A percentile compares a stretch with the other conserved stretches of the same genome.
Evolutionary conservation across 2,329 filamentous ascomycete species (phyloP).

Genomic region (Cladosporium sp.): DNA sequence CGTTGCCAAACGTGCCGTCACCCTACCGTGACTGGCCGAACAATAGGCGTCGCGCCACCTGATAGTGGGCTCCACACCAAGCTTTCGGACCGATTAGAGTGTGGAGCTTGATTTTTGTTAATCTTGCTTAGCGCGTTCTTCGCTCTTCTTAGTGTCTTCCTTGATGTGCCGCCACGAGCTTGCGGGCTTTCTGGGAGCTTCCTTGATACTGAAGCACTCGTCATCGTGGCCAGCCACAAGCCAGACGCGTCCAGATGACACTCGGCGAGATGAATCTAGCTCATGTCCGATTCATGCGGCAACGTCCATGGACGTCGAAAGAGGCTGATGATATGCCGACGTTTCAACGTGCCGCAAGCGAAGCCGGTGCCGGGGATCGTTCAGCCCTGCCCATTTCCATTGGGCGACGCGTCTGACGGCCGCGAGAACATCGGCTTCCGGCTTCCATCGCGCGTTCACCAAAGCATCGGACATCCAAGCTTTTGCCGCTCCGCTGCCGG

Average conservation of each 20-base stretch:
- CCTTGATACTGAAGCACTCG: neutral
- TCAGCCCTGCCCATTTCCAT: neutral
- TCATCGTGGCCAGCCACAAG: too few species aligned
- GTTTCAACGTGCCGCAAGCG: conserved; percentile 11
- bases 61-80: conserved; percentile 9
- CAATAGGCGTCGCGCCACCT: neutral
- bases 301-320: too few species aligned
- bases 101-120: conserved; percentile 9
- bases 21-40: conserved; percentile 2
- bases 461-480: conserved; percentile 3
- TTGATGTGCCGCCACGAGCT: neutral
- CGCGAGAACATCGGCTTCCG: conserved; percentile 9
- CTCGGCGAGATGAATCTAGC: too few species aligned
- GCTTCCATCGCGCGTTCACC: neutral
- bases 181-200: neutral
- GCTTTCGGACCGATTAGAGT: conserved; percentile 12
- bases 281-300: too few species aligned
- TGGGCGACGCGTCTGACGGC: neutral
- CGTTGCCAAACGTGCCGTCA: conserved; percentile 3
- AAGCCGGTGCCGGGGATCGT: neutral
- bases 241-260: too few species aligned
- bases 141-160: conserved; percentile 10
- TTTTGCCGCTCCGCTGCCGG: neutral
- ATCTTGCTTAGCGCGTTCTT: conserved; percentile 8
- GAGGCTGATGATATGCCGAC: neutral